phyloP scores from a whole-genome alignment of 176 grass and related monocot species.

The Ensete ventricosum region DNA sequence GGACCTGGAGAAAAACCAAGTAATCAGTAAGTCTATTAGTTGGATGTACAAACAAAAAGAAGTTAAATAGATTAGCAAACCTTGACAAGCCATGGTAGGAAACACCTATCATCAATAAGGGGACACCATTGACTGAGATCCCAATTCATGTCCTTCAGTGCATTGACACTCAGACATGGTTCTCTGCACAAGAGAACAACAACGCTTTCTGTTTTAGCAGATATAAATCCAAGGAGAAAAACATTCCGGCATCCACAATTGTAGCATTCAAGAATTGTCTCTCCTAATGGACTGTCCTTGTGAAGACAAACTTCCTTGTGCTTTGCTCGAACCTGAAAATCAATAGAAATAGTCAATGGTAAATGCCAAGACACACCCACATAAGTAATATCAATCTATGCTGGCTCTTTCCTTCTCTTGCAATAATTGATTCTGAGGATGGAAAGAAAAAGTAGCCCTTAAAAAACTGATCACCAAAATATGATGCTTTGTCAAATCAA shows the following conservation, averaged over 20 bases:
- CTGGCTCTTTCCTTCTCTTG: neutral
- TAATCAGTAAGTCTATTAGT: conserved; percentile 14
- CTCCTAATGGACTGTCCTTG: conserved; percentile 93
- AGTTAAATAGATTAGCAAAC: conserved; percentile 30
- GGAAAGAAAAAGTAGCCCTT: neutral
- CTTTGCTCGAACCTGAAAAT: conserved; percentile 73
- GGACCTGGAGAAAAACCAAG: conserved; percentile 48
- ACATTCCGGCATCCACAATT: conserved; percentile 97
- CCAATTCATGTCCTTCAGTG: conserved; percentile 98
- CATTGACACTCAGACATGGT: conserved; percentile 97
- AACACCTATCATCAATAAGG: conserved; percentile 97
- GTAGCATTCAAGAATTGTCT: conserved; percentile 98
- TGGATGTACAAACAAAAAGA: neutral
- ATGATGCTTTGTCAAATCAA: too few relatives aligned
- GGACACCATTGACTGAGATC: conserved; percentile 98
- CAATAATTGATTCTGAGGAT: neutral
- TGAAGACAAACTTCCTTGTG: conserved; percentile 98
- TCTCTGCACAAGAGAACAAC: conserved; percentile 98
- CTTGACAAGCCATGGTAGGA: conserved; percentile 97
- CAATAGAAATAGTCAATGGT: conserved; percentile 9
- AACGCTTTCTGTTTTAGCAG: conserved; percentile 90
- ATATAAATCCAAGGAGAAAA: conserved; percentile 99
- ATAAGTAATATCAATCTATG: neutral
- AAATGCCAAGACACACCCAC: neutral
- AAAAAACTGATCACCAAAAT: too few relatives aligned